Base-by-base conservation (phyloP, 2,329 filamentous ascomycete species). In the Arthrobotrys entomopaga region DNA sequence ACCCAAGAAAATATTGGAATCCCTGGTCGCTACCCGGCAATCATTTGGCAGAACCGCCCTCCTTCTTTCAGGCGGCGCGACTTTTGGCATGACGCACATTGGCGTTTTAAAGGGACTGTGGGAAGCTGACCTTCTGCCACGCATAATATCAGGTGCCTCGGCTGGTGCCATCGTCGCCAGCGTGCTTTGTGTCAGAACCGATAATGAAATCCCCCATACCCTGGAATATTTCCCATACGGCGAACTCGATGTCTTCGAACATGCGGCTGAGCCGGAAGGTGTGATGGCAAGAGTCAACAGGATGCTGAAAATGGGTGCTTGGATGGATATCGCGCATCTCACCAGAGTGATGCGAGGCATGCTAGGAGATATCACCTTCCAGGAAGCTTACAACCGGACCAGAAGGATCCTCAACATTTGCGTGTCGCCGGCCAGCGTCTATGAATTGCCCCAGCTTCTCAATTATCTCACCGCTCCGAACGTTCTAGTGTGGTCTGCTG, bases 391-490 rank as follows among this genome's bases (percentile, higher is more conserved):
- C 83, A 96, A 97, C 80, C 89, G 93, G n/a, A 97, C 93, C 0
- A 87, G 92, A 26, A 87, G 93, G 70, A 93, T 97, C 75, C 87
- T 97, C 79, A 98, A 97, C 80, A 97, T 98, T 42, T 93, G 91
- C 70, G 93, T 98, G 5, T 97, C 93, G 0, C 92, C 91, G 1
- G 91, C 92, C 0, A 75, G 75, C 15, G 86, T 94, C 64, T 95
- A 96, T 81, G 93, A 97, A 80, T 84, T 96, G 15, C 94, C 93
- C 0, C 85, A 91, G 42, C 84, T 98, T 0, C 85, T 98, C 77
- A 98, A 98, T 81, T 97, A 97, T 79, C 87, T 96, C 71, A 97
- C 94, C 0, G 91, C 94, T 0, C 93, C 94, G 0, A 95, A 97
- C 80, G 93, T 98, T 61, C 87, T 97, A 83, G 93, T 98, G 65